phyloP scores from a whole-genome alignment of 2,329 filamentous ascomycete species.

The Fusarium penzigii region DNA sequence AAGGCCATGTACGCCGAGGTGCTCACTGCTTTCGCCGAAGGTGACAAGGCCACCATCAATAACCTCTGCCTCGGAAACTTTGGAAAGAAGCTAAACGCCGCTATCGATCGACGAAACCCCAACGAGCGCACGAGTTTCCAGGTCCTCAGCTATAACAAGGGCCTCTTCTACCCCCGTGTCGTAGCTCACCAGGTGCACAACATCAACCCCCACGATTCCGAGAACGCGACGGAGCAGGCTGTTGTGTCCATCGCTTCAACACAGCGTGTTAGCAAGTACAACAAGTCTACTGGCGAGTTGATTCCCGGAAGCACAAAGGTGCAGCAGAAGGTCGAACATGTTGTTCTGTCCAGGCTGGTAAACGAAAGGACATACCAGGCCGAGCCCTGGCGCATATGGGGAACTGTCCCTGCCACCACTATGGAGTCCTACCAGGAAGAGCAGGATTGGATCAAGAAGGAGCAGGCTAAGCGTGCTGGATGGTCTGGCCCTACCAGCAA shows the following conservation, averaged over 20 bases:
- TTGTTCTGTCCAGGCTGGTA: slow-evolving; percentile 58
- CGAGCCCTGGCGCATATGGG: slow-evolving; percentile 65
- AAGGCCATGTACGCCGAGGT: slow-evolving; percentile 61
- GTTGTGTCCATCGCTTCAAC: slow-evolving; percentile 61
- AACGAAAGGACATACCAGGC: slow-evolving; percentile 48
- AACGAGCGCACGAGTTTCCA: slow-evolving; percentile 54
- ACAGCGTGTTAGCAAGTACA: slow-evolving; percentile 52
- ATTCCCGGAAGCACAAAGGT: slow-evolving; percentile 50
- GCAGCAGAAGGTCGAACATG: slow-evolving; percentile 61
- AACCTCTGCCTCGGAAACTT: slow-evolving; percentile 57
- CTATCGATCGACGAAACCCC: slow-evolving; percentile 53
- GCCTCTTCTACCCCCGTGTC: slow-evolving; percentile 47
- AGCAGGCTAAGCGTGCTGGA: slow-evolving; percentile 36
- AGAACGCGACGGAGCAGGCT: slow-evolving; percentile 47
- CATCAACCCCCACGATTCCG: slow-evolving; percentile 45
- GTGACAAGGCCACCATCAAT: slow-evolving; percentile 53
- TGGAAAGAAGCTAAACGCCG: slow-evolving; percentile 49
- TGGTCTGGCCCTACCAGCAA: slow-evolving; percentile 28
- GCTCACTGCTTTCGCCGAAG: slow-evolving; percentile 61
- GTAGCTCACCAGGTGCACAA: slow-evolving; percentile 55
- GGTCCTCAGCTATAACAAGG: slow-evolving; percentile 50
- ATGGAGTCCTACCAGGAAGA: slow-evolving; percentile 42
- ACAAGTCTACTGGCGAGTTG: slow-evolving; percentile 37
- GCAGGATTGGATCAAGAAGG: slow-evolving; percentile 35
- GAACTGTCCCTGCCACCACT: slow-evolving; percentile 58